phyloP scores from a whole-genome alignment of 768 basidiomycete genomes.

The Cantharellus anzutake region DNA sequence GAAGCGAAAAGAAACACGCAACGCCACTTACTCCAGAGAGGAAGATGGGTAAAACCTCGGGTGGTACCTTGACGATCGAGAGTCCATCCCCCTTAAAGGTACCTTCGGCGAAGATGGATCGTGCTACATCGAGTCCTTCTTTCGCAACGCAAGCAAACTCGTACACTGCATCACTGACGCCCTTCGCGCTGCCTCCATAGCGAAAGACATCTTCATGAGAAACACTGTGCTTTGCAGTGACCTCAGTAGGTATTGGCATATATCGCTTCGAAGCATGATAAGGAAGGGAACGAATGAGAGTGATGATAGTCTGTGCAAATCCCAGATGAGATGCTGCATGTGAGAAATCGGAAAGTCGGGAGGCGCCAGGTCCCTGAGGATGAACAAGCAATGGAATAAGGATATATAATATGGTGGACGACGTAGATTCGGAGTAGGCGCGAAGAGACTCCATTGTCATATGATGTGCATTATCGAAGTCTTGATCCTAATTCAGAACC shows the following conservation, averaged over 20 bases:
- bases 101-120: constrained; percentile 37
- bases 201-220: constrained; percentile 60
- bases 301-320: constrained; percentile 46
- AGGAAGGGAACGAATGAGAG: constrained; percentile 56
- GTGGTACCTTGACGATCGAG: not conserved
- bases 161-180: constrained; percentile 59
- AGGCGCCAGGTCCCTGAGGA: constrained; percentile 16
- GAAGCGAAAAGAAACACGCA: not conserved
- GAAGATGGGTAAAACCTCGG: constrained; percentile 49
- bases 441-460: constrained; percentile 48
- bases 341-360: constrained; percentile 30
- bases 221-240: constrained; percentile 60
- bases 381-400: constrained; percentile 39
- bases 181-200: constrained; percentile 24
- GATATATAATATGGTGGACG: constrained; percentile 60
- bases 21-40: constrained; percentile 39
- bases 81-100: constrained; percentile 24
- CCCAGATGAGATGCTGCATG: constrained; percentile 76
- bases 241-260: constrained; percentile 63
- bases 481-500: constrained; percentile 32
- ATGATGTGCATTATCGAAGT: constrained; percentile 43
- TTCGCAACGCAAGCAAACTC: constrained; percentile 69
- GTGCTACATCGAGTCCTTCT: constrained; percentile 59
- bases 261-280: constrained; percentile 54
- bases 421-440: constrained; percentile 61